Evolutionary conservation across 1,139 yeast genomes (phyloP), one percentile per base, ranked within the genome.

Genomic region (Geotrichum aggregatum): DNA sequence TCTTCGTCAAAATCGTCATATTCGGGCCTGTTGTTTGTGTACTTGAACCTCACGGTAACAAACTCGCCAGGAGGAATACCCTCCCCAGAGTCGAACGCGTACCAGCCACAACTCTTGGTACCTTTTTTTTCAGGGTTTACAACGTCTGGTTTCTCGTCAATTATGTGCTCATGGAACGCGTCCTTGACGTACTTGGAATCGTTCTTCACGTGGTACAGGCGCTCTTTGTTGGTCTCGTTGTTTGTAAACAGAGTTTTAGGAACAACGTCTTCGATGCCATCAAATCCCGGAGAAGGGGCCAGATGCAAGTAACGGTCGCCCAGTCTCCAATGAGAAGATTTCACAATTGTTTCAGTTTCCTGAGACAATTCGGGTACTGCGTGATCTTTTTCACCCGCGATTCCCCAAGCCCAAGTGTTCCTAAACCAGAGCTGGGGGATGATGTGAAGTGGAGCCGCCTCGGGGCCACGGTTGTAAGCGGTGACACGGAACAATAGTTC

Each of bases 391-490:
- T 76, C 76, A 56, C 78, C 78, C 54, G 78, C 80, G 28, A 76
- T 68, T 39, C 91, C 89, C 96, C 97, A 91, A 16, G 85, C 75
- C 98, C 98, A 91, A 28, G 95, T 87, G 68, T 91, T 91, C 72
- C 98, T 79, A 69, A 84, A 87, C 60, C 85, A 82, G 46, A 87
- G 71, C 63, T 91, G 97, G 6, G 98, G 98, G 55, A 87, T 70
- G 49, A 91, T 77, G 69, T 89, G 96, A 57, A 91, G 73, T 1
- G 96, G 96, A 24, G 96, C 96, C 1, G 94, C 78, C 54, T 85
- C 82, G 50, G 80, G 80, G 38, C 95, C 84, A 61, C 97, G 76
- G 66, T 91, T 91, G 67, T 87, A 87, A 39, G 96, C 96, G 4
- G 97, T 91, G 60, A 91, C 78, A 65, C 96, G 76, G 71, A 91